Evolutionary conservation across 2,329 filamentous ascomycete species (phyloP), one percentile per base, ranked within the genome.

Genomic region (Penicillium rolfsii): DNA sequence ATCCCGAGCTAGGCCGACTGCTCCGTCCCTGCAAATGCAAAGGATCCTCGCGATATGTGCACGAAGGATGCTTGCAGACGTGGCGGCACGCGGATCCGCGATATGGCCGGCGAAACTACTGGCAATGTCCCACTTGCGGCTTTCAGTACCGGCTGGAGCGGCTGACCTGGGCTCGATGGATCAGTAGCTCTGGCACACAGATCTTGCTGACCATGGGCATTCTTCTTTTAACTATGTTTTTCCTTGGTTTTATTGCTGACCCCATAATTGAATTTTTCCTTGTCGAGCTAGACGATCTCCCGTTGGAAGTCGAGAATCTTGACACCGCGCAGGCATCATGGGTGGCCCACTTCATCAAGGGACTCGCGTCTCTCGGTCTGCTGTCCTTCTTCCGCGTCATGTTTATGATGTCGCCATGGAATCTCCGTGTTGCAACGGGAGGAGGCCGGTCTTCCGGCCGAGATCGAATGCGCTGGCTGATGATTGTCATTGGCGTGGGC

Each of bases 1-100:
- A 91, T 66, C 83, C 87, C 6, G 84, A 89, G 65, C 84, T 89
- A 33, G 91, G 91, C 41, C 88, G 92, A 54, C 82, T 99, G 30
- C 85, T 98, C 69, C 90, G 90, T 57, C 95, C 95, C 38, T 99
- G 95, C 82, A 88, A 89, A 78, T 99, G 95, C 84, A 96, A 91
- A 79, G 95, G 95, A 55, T 91, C 91, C 41, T 91, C 94, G 69
- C 91, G 91, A 79, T 97, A 96, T 77, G 93, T 98, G 26, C 95
- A 99, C 76, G 92, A 97, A 76, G 90, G 88, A 33, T 99, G 95
- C 73, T 82, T 99, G 52, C 87, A 90, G 70, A 83, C 86, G 11
- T 98, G 93, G 92, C 87, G 95, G 67, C 84, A 89, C 64, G 85
- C 91, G 46, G 87, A 92, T 72, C 89, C 91, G 0, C 71, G 83